Base-by-base conservation (phyloP, 2,329 filamentous ascomycete genomes). In the Epichloe coenophiala region DNA sequence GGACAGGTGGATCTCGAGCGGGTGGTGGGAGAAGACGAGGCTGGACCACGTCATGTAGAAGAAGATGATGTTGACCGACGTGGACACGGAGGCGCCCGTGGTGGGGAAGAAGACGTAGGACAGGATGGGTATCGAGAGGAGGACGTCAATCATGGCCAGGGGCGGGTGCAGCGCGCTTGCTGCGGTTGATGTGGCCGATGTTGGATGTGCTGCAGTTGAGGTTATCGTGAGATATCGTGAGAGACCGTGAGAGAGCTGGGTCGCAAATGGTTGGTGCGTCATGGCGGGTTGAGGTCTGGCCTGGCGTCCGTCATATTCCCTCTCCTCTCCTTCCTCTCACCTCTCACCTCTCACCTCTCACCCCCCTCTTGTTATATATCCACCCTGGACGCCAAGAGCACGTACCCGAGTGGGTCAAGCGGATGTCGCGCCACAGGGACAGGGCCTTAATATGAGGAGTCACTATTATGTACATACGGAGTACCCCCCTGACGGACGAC, bases 1-100 rank as follows among this genome's bases (percentile, higher is more conserved):
- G 48, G 86, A 71, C 1, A 93, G 64, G 64, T 95, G 88, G 51
- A 95, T 79, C 52, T 80, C 77, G 15, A 93, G 71, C 0, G 86
- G 81, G 1, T 83, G 75, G 59, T 94, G 85, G 6, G 84, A 85
- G 3, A 91, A 71, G 39, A 94, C 80, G 35, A 96, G 75, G 0
- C 87, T 91, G 5, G 81, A 81, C 89, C 89, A 95, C 58, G 87
- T 91, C 70, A 95, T 78, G 65, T 89, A 91, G 67, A 95, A 93
- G 71, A 95, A 90, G 55, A 94, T 71, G 23, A 95, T 70, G 65
- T 93, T 95, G 55, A 95, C 72, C 1, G 83, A 89, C 1, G 88
- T 91, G 13, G 74, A 83, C 71, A 84, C 89, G 6, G 85, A 84
- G 6, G 79, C 76, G 3, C 49, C 52, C 52, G 81, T 64, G 45